A percentile compares a stretch with the other conserved stretches of the same genome.
Conservation (phyloP, 2,329 filamentous ascomycete species). For the Bipolaris gigantea region DNA sequence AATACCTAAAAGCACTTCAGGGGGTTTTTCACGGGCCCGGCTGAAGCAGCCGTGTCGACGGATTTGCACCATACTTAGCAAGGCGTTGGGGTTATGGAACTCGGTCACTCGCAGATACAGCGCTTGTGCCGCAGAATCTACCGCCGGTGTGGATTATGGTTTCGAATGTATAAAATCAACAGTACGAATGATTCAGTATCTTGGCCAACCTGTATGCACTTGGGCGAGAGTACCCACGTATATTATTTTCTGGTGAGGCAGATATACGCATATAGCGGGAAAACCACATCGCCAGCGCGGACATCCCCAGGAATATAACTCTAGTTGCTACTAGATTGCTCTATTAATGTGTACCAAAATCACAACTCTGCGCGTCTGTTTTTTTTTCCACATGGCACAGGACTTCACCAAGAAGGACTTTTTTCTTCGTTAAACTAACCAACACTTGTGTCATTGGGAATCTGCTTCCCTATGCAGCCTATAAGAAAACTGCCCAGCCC, state of each 20-base stretch:
- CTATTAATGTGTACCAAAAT: neutral
- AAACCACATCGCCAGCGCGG: neutral
- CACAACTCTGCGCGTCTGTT: neutral
- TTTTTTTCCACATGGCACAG: too few species aligned
- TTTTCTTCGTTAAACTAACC: too few species aligned
- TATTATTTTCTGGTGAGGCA: neutral
- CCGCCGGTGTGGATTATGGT: neutral
- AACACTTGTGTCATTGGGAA: too few species aligned
- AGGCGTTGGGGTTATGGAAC: neutral
- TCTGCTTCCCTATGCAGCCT: too few species aligned
- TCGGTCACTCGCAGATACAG: neutral
- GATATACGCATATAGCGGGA: neutral
- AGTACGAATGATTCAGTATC: neutral
- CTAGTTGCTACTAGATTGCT: neutral
- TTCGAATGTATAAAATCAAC: neutral
- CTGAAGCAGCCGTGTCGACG: neutral
- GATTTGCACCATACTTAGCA: neutral
- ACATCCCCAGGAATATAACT: neutral
- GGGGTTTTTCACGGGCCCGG: neutral
- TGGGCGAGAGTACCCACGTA: neutral
- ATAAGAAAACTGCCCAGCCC: too few species aligned
- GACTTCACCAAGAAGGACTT: too few species aligned
- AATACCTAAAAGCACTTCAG: neutral
- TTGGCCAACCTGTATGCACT: neutral
- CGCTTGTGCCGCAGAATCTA: neutral